These are phyloP conservation scores for Fragaria vesca DNA, from an alignment of 306 rosid species.

Conservation along the genomic window DNA sequence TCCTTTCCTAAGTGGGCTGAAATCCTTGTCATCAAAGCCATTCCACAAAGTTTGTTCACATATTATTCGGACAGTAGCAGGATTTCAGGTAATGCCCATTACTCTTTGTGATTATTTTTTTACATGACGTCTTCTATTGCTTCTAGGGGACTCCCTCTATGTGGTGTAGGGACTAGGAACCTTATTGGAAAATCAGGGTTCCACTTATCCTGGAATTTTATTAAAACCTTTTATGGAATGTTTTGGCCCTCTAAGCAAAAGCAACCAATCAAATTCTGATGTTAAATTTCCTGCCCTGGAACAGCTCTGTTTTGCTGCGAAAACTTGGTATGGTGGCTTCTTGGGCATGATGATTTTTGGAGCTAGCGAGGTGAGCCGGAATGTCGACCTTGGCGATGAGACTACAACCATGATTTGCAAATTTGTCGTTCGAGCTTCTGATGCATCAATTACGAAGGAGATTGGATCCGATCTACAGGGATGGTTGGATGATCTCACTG, in stretches of 20 bases:
- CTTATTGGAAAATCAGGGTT: neutral
- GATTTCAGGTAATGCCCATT: slow-evolving; percentile 68
- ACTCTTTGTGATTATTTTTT: neutral
- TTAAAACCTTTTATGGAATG: neutral
- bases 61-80: slow-evolving; percentile 93
- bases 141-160: neutral
- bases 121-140: neutral
- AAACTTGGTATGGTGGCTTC: slow-evolving; percentile 98
- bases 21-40: slow-evolving; percentile 90
- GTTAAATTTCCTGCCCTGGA: slow-evolving; percentile 4
- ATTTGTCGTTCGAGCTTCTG: slow-evolving; percentile 93
- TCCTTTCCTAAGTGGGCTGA: slow-evolving; percentile 93
- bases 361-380: slow-evolving; percentile 98
- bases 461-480: slow-evolving; percentile 93
- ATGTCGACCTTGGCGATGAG: slow-evolving; percentile 94
- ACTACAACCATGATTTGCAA: slow-evolving; percentile 95
- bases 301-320: slow-evolving; percentile 93
- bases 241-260: neutral
- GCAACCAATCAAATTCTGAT: neutral
- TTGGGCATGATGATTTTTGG: slow-evolving; percentile 97
- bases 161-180: neutral
- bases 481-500: slow-evolving; percentile 96
- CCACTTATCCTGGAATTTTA: neutral
- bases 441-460: slow-evolving; percentile 85
- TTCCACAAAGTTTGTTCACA: slow-evolving; percentile 98